phyloP scores from a whole-genome alignment of 139 green algal genomes.

The Zygnema cylindricum region DNA sequence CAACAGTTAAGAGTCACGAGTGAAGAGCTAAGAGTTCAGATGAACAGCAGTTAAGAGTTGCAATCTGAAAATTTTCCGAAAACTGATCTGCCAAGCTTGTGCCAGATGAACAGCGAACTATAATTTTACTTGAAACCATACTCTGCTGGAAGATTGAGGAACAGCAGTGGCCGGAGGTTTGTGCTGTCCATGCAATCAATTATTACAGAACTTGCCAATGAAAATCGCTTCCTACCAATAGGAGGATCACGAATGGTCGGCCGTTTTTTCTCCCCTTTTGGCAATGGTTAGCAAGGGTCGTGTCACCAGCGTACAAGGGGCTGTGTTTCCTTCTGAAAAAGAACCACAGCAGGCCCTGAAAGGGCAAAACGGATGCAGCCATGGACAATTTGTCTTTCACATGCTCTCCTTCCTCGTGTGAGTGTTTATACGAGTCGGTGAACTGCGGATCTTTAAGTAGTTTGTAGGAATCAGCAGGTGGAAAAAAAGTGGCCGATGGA shows the following conservation, averaged over 20 bases:
- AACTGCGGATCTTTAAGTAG: no score
- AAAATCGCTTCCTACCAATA: not conserved
- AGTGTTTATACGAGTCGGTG: no score
- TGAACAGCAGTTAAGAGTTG: no score
- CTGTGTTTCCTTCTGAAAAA: not conserved
- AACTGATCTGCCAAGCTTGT: no score
- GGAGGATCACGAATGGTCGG: not conserved
- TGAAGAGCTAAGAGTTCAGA: no score
- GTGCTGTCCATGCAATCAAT: not conserved
- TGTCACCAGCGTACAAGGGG: not conserved
- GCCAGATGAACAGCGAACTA: no score
- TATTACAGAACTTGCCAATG: not conserved
- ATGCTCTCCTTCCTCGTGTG: not conserved
- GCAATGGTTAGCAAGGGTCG: not conserved
- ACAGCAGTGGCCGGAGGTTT: not conserved
- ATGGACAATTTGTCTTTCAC: not conserved
- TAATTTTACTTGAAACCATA: no score
- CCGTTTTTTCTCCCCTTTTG: not conserved
- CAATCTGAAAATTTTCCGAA: no score
- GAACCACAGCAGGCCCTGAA: not conserved
- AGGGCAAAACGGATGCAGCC: not conserved
- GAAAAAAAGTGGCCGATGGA: no score
- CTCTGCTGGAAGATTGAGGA: not conserved
- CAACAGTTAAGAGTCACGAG: no score
- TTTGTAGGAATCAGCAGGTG: no score